Percentiles rank a stretch among this genome's conserved stretches.
Conservation (phyloP, 1,139 yeast genomes). For the Suhomyces bokatorum region DNA sequence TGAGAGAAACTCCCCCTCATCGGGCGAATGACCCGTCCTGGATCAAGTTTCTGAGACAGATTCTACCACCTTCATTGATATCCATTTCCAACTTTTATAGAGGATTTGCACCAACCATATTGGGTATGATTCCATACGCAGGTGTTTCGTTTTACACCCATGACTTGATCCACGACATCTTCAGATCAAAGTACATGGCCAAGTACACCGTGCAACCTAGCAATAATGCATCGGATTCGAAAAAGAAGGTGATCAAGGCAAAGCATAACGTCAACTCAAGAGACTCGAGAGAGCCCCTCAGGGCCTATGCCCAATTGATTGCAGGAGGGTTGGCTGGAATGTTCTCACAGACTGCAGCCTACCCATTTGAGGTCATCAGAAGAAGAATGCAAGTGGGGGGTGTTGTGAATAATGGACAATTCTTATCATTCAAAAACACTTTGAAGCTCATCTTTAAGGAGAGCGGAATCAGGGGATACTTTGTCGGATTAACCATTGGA, state of each 20-base stretch:
- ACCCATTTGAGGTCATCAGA: conserved; percentile 93
- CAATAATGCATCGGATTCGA: conserved; percentile 9
- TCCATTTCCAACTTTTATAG: conserved; percentile 76
- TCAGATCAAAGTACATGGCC: conserved; percentile 58
- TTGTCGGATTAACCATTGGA: conserved; percentile 92
- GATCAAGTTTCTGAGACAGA: conserved; percentile 36
- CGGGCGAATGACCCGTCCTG: conserved; percentile 37
- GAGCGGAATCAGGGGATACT: conserved; percentile 81
- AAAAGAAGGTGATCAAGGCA: conserved; percentile 19
- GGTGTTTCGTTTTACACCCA: conserved; percentile 96
- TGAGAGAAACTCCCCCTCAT: conserved; percentile 59
- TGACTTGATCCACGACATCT: conserved; percentile 83
- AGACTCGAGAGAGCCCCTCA: conserved; percentile 64
- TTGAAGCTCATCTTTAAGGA: conserved; percentile 63
- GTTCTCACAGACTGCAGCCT: conserved; percentile 94
- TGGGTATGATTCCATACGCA: conserved; percentile 97
- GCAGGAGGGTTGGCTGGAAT: conserved; percentile 97
- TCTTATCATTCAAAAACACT: conserved; percentile 53
- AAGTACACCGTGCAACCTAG: conserved; percentile 52
- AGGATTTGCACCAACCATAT: conserved; percentile 90
- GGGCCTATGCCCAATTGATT: conserved; percentile 85
- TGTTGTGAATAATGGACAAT: conserved; percentile 63
- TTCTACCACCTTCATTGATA: conserved; percentile 37
- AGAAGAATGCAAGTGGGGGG: conserved; percentile 97
- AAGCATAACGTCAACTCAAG: conserved; percentile 37